Evolutionary conservation across 352 stramenopile genomes (phyloP).

Genomic region (Phytophthora idaei): DNA sequence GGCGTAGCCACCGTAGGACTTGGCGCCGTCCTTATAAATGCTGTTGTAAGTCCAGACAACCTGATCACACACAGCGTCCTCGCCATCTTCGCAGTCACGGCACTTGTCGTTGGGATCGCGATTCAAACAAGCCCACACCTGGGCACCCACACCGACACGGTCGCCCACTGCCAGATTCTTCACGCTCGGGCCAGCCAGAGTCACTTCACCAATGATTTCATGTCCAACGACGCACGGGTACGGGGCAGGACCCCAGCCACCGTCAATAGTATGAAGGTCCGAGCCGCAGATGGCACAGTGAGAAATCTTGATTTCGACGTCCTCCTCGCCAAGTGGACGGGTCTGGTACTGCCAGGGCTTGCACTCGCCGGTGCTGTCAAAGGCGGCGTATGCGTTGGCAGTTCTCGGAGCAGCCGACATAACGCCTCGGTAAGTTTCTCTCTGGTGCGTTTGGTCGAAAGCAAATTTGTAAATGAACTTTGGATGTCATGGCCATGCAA

Average conservation of each 20-base stretch:
- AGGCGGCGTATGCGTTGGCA: conserved; percentile 1
- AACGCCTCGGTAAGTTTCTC: neutral
- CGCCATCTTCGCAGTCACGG: conserved; percentile 51
- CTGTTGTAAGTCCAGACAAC: conserved; percentile 47
- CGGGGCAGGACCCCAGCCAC: conserved; percentile 38
- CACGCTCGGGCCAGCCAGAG: conserved; percentile 39
- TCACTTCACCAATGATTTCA: conserved; percentile 34
- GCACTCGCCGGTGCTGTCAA: conserved; percentile 4
- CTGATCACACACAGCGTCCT: conserved; percentile 65
- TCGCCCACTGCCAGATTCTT: conserved; percentile 74
- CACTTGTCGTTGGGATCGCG: conserved; percentile 62
- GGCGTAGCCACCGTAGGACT: conserved; percentile 22
- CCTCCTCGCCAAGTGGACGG: conserved; percentile 36
- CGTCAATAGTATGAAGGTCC: conserved; percentile 51
- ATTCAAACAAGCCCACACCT: conserved; percentile 54
- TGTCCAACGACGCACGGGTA: conserved; percentile 50
- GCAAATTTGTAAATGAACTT: conserved; percentile 17
- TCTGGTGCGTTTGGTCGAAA: conserved; percentile 4
- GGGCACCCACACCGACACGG: conserved; percentile 39
- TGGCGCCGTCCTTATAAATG: conserved; percentile 43
- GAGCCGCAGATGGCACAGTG: conserved; percentile 33
- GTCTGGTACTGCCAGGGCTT: conserved; percentile 41
- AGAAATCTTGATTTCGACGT: conserved; percentile 55
- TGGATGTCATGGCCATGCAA: neutral
- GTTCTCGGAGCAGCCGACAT: conserved; percentile 1